Evolutionary conservation across 179 eudicot genomes (phyloP), one percentile per base, ranked within the genome.

Genomic region (Drosera spatulata): DNA sequence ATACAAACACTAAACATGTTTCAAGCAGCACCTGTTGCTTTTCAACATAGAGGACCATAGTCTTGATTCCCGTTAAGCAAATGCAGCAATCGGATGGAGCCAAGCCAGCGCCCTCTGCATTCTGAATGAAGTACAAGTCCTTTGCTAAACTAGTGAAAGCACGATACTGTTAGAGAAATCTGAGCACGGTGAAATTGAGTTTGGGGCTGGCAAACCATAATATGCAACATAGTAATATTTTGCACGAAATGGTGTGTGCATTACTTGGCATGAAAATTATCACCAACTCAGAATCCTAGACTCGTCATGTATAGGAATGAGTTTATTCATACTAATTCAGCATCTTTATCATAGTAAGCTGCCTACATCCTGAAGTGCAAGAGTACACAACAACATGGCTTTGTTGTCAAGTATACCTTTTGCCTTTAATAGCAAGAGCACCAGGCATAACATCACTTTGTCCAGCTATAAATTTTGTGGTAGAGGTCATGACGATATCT

Each of bases 381-480:
- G 33, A 22, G 33, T 22, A 22, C 33, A 22, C 33, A 22, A 22
- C 33, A 22, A 22, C 33, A 22, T 22, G 33, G 53, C 10, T 10
- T 14, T 55, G 41, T 8, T 58, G 37, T 39, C 47, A 12, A 49
- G 3, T 8, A 68, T 71, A 93, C 99, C 99, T 90, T 80, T 93
- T 95, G 61, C 95, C 95, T 71, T 81, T 93, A 13, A 93, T 79
- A 66, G 95, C 84, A 75, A 93, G 93, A 59, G 85, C 82, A 5
- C 99, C 99, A 4, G 95, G 97, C 99, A 93, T 93, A 64, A 93
- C 72, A 71, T 93, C 99, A 81, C 97, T 90, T 61, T 93, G 99
- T 56, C 99, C 99, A 66, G 97, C 71, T 64, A 93, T 84, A 71
- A 93, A 93, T 71, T 93, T 93, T 11, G 99, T 93, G 61, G 99